Evolutionary conservation across 768 basidiomycete species (phyloP).

Genomic region (Phaeolepiota aurea): DNA sequence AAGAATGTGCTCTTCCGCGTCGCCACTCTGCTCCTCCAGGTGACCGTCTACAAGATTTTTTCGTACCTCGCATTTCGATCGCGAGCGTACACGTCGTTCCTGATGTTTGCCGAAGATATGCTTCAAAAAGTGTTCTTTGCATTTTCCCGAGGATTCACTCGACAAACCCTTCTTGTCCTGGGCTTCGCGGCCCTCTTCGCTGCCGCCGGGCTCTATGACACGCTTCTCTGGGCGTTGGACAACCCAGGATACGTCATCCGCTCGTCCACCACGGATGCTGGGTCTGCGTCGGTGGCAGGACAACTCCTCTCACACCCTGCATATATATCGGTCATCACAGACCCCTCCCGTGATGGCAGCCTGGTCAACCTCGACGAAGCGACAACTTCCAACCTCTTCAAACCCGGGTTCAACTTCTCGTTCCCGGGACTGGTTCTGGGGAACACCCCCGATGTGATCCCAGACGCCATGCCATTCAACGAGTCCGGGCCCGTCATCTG

Average conservation of each 20-base stretch:
- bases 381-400: constrained; percentile 6
- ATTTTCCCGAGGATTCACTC: constrained; percentile 2
- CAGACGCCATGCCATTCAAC: constrained; percentile 1
- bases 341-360: neutral
- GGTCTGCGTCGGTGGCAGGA: constrained; percentile 1
- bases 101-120: constrained; percentile 7
- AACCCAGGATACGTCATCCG: constrained; percentile 7
- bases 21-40: constrained; percentile 6
- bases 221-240: constrained; percentile 7
- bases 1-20: constrained; percentile 8
- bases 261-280: neutral
- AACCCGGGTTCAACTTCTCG: constrained; percentile 4
- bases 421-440: constrained; percentile 1
- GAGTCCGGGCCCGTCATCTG: constrained; percentile 5
- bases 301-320: constrained; percentile 4
- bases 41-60: constrained; percentile 4
- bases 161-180: constrained; percentile 5
- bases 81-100: constrained; percentile 8
- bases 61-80: constrained; percentile 6
- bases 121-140: constrained; percentile 7
- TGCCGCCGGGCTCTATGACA: constrained; percentile 8
- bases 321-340: constrained; percentile 3
- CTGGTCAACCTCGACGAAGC: constrained; percentile 4
- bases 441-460: constrained; percentile 3
- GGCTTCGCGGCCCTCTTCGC: constrained; percentile 8